Base-by-base conservation (phyloP, 1,284 basidiomycete genomes). In the Sphaerobolus stellatus region DNA sequence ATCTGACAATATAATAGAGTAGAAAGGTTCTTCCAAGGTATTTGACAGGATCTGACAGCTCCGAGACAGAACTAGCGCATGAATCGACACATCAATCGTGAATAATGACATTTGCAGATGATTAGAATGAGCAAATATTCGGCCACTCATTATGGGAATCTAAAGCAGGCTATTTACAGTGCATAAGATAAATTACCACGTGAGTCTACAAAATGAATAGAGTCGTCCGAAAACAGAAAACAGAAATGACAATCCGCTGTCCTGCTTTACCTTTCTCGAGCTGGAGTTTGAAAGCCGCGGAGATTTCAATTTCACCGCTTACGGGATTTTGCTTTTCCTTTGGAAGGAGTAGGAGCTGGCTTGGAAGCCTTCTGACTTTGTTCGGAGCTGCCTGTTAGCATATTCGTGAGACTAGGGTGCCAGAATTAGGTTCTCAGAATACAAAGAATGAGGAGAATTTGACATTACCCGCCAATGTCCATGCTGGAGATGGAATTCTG, bases 401-500 rank as follows among this genome's bases (percentile, higher is more conserved):
- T 54, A 27, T 22, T 11, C 41, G 28, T 24, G 14, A 4, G 20
- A 41, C 28, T 43, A 43, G 18, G 22, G 20, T 24, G 18, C 22
- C 13, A 11, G 41, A 22, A 22, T 38, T 38, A 24, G 22, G 25
- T 50, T n/a, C 20, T 34, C 14, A 6, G 27, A 49, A 22, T 14
- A 34, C 8, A 33, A 4, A 47, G 9, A 20, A 38, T 18, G 27
- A 33, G 36, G n/a, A 38, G 36, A 38, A n/a, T 16, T 43, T 18
- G 13, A 43, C 28, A 43, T 24, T 38, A 45, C 45, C 52, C 44
- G 31, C 45, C 31, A 34, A 54, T 49, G 33, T 54, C 53, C 53
- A 54, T 54, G 22, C 49, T 54, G n/a, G 43, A 24, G 20, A 54
- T n/a, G 14, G 53, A 54, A 28, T 40, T 49, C 30, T 54, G 53